Evolutionary conservation across 2,329 filamentous ascomycete genomes (phyloP).

Genomic region (Xylariomycetidae sp.): DNA sequence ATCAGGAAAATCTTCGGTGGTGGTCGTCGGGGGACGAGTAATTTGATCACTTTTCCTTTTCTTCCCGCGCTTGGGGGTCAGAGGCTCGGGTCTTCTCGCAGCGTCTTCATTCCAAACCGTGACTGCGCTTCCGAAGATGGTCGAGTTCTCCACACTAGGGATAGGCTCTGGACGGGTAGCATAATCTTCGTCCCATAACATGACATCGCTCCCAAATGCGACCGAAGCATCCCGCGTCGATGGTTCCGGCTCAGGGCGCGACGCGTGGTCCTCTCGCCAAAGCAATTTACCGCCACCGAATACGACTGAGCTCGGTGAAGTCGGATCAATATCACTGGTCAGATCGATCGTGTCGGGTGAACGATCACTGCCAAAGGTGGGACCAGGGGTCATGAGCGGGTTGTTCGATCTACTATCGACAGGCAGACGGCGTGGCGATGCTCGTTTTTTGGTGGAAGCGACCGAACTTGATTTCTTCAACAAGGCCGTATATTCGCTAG

Average conservation of each 20-base stretch:
- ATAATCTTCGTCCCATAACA: constrained; percentile 41
- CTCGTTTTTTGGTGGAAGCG: constrained; percentile 20
- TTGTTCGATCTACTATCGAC: constrained; percentile 13
- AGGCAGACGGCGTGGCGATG: constrained; percentile 13
- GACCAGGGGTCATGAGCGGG: constrained; percentile 20
- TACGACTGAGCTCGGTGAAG: constrained; percentile 18
- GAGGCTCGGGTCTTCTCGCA: constrained; percentile 33
- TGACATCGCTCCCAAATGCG: constrained; percentile 24
- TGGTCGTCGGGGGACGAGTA: constrained; percentile 17
- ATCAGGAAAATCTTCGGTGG: constrained; percentile 48
- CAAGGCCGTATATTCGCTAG: constrained; percentile 31
- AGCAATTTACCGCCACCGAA: constrained; percentile 18
- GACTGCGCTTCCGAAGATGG: constrained; percentile 22
- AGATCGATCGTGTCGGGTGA: constrained; percentile 30
- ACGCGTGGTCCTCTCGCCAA: constrained; percentile 29
- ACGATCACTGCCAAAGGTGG: constrained; percentile 23
- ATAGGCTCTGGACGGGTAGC: constrained; percentile 34
- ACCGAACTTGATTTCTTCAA: too few relatives aligned
- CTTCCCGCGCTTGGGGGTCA: constrained; percentile 34
- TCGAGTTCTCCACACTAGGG: constrained; percentile 22
- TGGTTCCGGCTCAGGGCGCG: constrained; percentile 18
- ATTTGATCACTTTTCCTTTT: constrained; percentile 51
- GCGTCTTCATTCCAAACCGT: constrained; percentile 40
- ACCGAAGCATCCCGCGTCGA: constrained; percentile 18
- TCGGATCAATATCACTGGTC: constrained; percentile 23